These are phyloP conservation scores for Colletotrichum magnum DNA, from an alignment of 2,329 filamentous ascomycete genomes.

Conservation along the genomic window DNA sequence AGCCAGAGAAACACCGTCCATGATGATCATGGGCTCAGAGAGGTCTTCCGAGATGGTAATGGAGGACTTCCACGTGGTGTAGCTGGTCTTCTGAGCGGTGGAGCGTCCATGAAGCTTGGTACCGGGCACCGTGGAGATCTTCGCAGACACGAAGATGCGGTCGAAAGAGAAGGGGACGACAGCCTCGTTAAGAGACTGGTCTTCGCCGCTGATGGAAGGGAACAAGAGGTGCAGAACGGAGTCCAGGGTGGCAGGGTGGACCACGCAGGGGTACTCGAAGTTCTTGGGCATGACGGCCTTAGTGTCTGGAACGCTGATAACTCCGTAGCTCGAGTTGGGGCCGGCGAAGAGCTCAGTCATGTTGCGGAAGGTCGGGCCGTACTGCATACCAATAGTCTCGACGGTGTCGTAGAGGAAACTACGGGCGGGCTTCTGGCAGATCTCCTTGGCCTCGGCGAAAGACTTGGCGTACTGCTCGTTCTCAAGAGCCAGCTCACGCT, in stretches of 20 bases:
- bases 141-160: conserved; percentile 33
- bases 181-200: conserved; percentile 29
- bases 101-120: conserved; percentile 31
- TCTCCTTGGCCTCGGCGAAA: conserved; percentile 23
- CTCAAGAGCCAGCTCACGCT: conserved; percentile 28
- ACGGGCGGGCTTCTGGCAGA: conserved; percentile 31
- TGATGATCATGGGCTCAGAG: conserved; percentile 28
- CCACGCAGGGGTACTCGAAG: conserved; percentile 33
- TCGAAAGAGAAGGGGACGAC: conserved; percentile 35
- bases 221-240: conserved; percentile 39
- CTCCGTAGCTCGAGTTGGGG: conserved; percentile 14
- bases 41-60: conserved; percentile 33
- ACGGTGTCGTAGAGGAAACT: conserved; percentile 40
- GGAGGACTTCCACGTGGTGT: conserved; percentile 36
- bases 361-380: conserved; percentile 41
- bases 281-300: conserved; percentile 38
- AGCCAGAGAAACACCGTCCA: conserved; percentile 32
- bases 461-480: conserved; percentile 26
- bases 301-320: conserved; percentile 31
- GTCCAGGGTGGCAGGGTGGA: conserved; percentile 40
- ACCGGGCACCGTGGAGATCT: conserved; percentile 24
- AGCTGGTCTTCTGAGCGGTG: conserved; percentile 35
- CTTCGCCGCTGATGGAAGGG: conserved; percentile 35
- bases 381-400: conserved; percentile 40
- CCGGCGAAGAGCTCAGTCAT: conserved; percentile 31